Evolutionary conservation across 768 basidiomycete species (phyloP), one percentile per base, ranked within the genome.

Genomic region (Agaricus bisporus): DNA sequence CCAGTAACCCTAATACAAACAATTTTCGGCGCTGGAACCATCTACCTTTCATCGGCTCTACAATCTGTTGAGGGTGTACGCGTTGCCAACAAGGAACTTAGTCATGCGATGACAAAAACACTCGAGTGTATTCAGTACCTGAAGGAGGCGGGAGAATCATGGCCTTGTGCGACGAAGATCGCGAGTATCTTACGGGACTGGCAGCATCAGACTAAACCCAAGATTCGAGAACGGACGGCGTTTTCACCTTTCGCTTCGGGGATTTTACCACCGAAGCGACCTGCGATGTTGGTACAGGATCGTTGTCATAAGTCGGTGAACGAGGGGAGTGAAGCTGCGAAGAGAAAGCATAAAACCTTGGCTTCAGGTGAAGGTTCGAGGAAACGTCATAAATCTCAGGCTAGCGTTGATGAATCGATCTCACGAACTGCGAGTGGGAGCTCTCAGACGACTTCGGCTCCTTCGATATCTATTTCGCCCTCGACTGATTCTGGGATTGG

Each of bases 1-100:
- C 79, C 81, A 3, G 74, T 83, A 54, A 80, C 80, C 11, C 65
- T 81, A 38, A 71, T 79, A 17, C 83, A 85, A 63, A 73, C 76
- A 32, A 67, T 77, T 17, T 85, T 83, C 66, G 77, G 78, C 4
- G 80, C 82, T 1, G 83, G 81, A 14, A 83, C 80, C 4, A 72
- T 81, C 7, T 82, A 75, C 59, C 73, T 83, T 14, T 70, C 82
- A 38, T 70, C 71, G 17, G 78, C 79, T 15, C 74, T 80, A 53
- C 77, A 80, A 61, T 78, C 80, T 1, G 72, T 71, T n/a, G 72
- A 75, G 25, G 70, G 73, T 22, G 62, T 72, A 5, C 76, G 79
- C 3, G 66, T 76, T 2, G 79, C 77, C 0, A 66, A 72, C 50
- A 75, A 76, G 55, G 71, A 78, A 2, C 70, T 80, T 22, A 67